Evolutionary conservation across 495 filamentous ascomycete genomes (phyloP).

Genomic region (Corynascus novoguineensis): DNA sequence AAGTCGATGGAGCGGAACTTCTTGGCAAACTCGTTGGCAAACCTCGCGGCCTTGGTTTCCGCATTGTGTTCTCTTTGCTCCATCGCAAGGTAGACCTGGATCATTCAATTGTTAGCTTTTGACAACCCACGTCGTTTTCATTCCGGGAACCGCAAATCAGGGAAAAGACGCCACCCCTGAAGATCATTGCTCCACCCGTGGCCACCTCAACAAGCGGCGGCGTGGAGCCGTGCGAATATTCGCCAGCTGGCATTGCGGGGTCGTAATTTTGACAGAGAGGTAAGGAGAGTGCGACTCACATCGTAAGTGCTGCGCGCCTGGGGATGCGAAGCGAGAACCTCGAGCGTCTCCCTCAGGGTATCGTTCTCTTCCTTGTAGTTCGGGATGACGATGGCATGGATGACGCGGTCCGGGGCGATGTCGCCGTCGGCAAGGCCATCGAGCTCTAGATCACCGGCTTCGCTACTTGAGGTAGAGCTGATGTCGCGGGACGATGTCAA

Average conservation of each 20-base stretch:
- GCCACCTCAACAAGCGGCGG: constrained; percentile 3
- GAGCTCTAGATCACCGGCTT: constrained; percentile 40
- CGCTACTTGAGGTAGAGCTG: constrained; percentile 44
- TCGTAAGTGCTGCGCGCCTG: constrained; percentile 59
- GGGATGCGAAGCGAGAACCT: constrained; percentile 59
- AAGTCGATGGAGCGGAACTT: constrained; percentile 56
- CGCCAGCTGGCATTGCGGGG: constrained; percentile 1
- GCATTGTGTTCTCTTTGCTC: constrained; percentile 54
- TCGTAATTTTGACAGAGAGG: too few species aligned
- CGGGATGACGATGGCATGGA: constrained; percentile 62
- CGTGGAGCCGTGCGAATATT: background rate
- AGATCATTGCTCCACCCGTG: constrained; percentile 9
- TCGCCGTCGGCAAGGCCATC: constrained; percentile 38
- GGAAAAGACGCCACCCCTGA: constrained; percentile 11
- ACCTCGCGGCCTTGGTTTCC: constrained; percentile 47
- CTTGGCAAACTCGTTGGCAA: constrained; percentile 51
- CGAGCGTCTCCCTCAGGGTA: constrained; percentile 57
- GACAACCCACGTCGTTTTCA: background rate
- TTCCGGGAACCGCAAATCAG: constrained; percentile 5
- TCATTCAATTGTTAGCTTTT: constrained; percentile 15
- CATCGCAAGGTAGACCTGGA: constrained; percentile 66
- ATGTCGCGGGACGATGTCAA: constrained; percentile 43
- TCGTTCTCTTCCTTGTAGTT: constrained; percentile 66
- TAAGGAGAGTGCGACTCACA: constrained; percentile 42
- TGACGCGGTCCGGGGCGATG: constrained; percentile 37